Percentiles rank a stretch among this genome's conserved stretches.
These are phyloP conservation scores for Coix lacrymajobi DNA, from an alignment of 176 grass and related monocot species.

Conservation along the genomic window DNA sequence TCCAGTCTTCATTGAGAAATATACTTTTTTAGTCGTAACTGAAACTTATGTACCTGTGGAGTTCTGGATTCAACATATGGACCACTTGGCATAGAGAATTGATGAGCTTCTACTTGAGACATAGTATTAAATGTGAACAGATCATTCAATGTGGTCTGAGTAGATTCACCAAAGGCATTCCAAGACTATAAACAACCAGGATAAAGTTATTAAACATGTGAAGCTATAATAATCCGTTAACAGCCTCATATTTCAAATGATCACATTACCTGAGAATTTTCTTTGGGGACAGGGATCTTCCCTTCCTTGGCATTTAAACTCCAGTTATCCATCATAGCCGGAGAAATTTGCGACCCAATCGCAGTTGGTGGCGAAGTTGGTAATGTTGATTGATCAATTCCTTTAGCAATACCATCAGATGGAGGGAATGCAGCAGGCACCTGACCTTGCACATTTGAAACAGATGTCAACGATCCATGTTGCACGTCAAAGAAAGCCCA, in stretches of 20 bases:
- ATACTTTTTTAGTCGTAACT: not conserved
- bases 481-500: slow-evolving; percentile 83
- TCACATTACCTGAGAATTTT: slow-evolving; percentile 37
- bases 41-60: slow-evolving; percentile 28
- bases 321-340: slow-evolving; percentile 28
- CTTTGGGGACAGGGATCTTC: slow-evolving; percentile 21
- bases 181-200: slow-evolving; percentile 48
- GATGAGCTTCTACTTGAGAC: slow-evolving; percentile 28
- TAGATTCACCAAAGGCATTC: slow-evolving; percentile 70
- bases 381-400: slow-evolving; percentile 31
- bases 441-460: slow-evolving; percentile 35
- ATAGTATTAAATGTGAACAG: slow-evolving; percentile 34
- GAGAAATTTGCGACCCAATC: slow-evolving; percentile 13
- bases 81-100: slow-evolving; percentile 3
- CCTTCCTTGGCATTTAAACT: slow-evolving; percentile 32
- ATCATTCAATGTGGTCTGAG: slow-evolving; percentile 28
- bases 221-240: not conserved
- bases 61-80: slow-evolving; percentile 23
- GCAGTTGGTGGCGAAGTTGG: slow-evolving; percentile 18
- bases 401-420: slow-evolving; percentile 31
- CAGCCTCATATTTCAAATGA: slow-evolving; percentile 4
- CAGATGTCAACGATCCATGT: slow-evolving; percentile 24
- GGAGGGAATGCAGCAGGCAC: slow-evolving; percentile 30
- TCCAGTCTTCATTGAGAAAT: slow-evolving; percentile 14
- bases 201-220: not conserved